Percentiles rank a stretch among this genome's conserved stretches.
phyloP scores from a whole-genome alignment of 148 eudicot species.

The Talinum fruticosum region DNA sequence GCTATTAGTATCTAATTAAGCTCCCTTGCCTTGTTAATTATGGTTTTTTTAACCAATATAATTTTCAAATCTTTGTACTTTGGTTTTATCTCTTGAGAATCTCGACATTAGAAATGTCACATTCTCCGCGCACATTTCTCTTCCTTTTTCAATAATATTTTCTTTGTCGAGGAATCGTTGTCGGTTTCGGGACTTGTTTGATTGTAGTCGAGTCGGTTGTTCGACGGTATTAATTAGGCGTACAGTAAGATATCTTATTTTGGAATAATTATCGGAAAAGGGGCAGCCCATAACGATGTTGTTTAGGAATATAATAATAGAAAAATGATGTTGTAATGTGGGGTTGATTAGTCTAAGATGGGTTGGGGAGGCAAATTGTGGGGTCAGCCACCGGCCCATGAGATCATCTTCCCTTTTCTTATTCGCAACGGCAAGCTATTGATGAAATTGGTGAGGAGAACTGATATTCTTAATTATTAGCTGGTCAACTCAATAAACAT shows the following conservation, averaged over 20 bases:
- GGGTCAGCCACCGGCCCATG: constrained; percentile 41
- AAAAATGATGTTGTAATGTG: neutral
- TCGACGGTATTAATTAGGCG: neutral
- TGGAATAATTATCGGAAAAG: neutral
- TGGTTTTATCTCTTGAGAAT: constrained; percentile 15
- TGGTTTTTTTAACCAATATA: neutral
- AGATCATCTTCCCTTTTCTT: constrained; percentile 40
- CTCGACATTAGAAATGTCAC: constrained; percentile 21
- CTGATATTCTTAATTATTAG: constrained; percentile 22
- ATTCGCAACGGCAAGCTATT: constrained; percentile 31
- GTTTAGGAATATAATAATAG: neutral
- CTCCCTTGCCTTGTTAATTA: neutral
- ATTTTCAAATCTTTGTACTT: neutral
- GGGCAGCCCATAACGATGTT: neutral
- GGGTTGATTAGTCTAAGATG: constrained; percentile 18
- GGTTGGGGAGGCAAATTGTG: constrained; percentile 21
- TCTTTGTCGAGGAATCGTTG: constrained; percentile 16
- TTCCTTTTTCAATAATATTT: constrained; percentile 17
- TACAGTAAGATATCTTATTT: constrained; percentile 19
- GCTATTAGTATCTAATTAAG: neutral
- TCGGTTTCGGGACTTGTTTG: neutral
- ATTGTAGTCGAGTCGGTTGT: neutral
- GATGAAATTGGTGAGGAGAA: constrained; percentile 4
- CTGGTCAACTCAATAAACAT: constrained; percentile 8
- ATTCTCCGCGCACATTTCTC: neutral